Base-by-base conservation (phyloP, 352 stramenopile species). In the Pythium sukuiense region DNA sequence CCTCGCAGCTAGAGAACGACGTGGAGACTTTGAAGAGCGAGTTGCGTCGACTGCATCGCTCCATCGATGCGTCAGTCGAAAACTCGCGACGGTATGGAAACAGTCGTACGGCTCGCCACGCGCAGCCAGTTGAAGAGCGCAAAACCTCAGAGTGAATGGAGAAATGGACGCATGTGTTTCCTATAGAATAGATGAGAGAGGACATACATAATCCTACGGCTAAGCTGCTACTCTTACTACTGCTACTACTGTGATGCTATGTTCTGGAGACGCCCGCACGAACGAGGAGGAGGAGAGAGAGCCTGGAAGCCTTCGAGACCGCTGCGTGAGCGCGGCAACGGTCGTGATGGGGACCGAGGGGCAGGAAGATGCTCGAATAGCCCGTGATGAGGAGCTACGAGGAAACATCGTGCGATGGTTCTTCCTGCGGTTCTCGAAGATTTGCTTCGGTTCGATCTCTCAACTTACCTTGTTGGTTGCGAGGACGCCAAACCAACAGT, bases 311-410 rank as follows among this genome's bases (percentile, higher is more conserved):
- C 59, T 14, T 14, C n/a, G n/a, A 16, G 45, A 52, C n/a, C n/a
- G 6, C 6, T 30, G 41, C 41, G 41, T 49, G 41, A 57, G 12
- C 52, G 26, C 11, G 5, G 32, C 45, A 35, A 24, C 20, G 30
- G 37, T 69, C 55, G 63, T 69, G 27, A 69, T 71, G 65, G 54
- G 65, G 58, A 71, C 59, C 59, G 50, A 43, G 33, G 20, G 65
- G 55, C 24, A 35, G 24, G 48, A 30, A 55, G 48, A 55, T 20
- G 26, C 48, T 55, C 26, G 26, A 14, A 46, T 27, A 33, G 37
- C 49, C 60, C 65, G 65, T 65, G 33, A 72, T 72, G 65, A 72
- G 65, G 54, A 72, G 50, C 59, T 37, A 26, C 46, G 24, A 33
- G 46, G 30, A 4, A 3, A n/a, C 41, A 49, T 49, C 45, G 45